Conservation (phyloP, 2,329 filamentous ascomycete genomes). For the Aureobasidium pullulans region DNA sequence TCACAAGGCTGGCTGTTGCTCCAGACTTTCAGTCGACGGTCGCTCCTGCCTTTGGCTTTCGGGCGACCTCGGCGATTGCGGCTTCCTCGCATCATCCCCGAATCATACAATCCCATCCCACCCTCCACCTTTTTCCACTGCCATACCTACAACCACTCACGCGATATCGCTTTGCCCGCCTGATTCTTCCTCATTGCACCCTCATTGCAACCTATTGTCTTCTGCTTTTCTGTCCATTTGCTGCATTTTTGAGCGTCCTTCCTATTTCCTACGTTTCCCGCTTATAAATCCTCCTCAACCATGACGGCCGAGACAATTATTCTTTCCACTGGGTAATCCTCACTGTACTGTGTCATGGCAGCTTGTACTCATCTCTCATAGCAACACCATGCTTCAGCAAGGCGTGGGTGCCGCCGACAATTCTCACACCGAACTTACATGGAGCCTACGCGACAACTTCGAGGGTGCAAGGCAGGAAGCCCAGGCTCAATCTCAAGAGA, state of each 20-base stretch:
- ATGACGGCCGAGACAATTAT: constrained; percentile 64
- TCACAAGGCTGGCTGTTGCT: not conserved
- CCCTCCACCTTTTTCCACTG: not conserved
- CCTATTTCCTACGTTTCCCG: constrained; percentile 3
- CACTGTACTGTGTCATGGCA: constrained; percentile 10
- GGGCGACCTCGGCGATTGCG: constrained; percentile 5
- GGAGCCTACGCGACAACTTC: constrained; percentile 80
- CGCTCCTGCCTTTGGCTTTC: not conserved
- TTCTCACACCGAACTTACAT: constrained; percentile 89
- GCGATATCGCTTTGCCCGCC: not conserved
- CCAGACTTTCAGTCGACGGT: not conserved
- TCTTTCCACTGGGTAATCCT: constrained; percentile 72
- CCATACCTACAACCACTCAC: not conserved
- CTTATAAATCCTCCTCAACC: constrained; percentile 16
- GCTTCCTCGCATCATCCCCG: not conserved
- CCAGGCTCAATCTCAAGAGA: constrained; percentile 15
- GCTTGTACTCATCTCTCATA: constrained; percentile 28
- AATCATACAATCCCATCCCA: constrained; percentile 4
- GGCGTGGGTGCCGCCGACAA: constrained; percentile 55
- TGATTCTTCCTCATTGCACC: not conserved
- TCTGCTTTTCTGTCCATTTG: not conserved
- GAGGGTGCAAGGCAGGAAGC: constrained; percentile 14
- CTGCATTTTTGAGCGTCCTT: not conserved
- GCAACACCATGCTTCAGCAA: constrained; percentile 78
- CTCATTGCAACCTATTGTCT: not conserved